phyloP scores from a whole-genome alignment of 345 rosid genomes.

The Eucalyptus erythrocorys region DNA sequence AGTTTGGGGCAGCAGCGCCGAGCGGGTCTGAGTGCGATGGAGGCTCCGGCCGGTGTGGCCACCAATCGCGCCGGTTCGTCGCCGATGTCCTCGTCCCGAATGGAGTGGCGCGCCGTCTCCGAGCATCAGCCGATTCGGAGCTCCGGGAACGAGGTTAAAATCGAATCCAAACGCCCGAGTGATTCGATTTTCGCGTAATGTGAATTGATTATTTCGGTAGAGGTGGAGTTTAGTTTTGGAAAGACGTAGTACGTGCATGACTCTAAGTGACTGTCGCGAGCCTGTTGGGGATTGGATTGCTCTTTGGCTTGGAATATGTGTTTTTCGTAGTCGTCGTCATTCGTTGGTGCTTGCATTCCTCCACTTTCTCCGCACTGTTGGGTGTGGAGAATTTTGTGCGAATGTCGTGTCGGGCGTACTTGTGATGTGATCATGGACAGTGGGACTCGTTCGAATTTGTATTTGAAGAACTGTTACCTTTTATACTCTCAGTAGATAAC shows the following conservation, averaged over 20 bases:
- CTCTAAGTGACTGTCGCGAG: neutral
- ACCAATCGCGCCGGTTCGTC: slow-evolving; percentile 56
- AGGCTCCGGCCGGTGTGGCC: slow-evolving; percentile 57
- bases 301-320: neutral
- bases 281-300: neutral
- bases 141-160: slow-evolving; percentile 38
- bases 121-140: slow-evolving; percentile 58
- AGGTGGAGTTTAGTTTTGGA: neutral
- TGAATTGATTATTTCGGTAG: neutral
- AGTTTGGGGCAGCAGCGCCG: neutral
- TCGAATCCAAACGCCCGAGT: neutral
- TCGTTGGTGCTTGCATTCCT: neutral
- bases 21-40: slow-evolving; percentile 31
- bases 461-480: neutral
- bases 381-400: neutral
- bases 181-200: neutral
- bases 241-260: neutral
- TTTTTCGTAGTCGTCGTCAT: neutral
- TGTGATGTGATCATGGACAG: neutral
- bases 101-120: slow-evolving; percentile 94
- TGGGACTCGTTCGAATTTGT: neutral
- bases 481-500: neutral
- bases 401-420: neutral
- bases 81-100: slow-evolving; percentile 51
- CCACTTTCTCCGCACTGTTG: neutral